Evolutionary conservation across 371 early-diverging fungal genomes (phyloP), one percentile per base, ranked within the genome.

Genomic region (Mortierella sp.): DNA sequence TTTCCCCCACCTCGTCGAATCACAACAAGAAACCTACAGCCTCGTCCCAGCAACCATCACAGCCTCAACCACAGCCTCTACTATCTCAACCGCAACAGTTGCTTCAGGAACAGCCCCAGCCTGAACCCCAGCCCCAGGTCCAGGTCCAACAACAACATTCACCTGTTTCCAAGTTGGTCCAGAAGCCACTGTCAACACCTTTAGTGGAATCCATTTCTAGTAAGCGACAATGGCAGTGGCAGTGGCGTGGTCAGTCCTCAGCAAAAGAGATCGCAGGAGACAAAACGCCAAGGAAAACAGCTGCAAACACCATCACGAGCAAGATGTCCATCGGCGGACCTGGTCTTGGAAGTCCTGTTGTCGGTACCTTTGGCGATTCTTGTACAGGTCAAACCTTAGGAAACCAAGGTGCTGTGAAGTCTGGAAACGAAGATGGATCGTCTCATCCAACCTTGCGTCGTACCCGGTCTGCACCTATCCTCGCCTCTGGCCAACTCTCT

Each of bases 391-490:
- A 13, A 22, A 45, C 52, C 16, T n/a, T 53, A 24, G 44, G 63
- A 34, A 34, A 29, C 50, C 63, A 13, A 47, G 61, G 37, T 8
- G 10, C 39, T 26, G 26, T 29, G 1, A 68, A 68, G 19, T 6
- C 67, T 41, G 68, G 37, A 14, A 71, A 43, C 19, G 66, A 43
- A n/a, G 69, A 65, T 2, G 34, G 61, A 39, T 37, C 66, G 0
- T 63, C 82, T 4, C 41, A 34, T 5, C 71, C 68, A 24, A 64
- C 64, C 13, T 47, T 82, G 43, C 78, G 83, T 5, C 68, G 75
- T 31, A 82, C 65, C 31, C 83, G 83, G 0, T 82, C 83, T 26
- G 78, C 78, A 3, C 83, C 83, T 1, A 74, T 55, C 0, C 53
- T 82, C 0, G 78, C 78, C 4, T 74, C 77, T 6, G 75, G 83